Conservation (phyloP, 371 early-diverging fungal genomes). For the Mucor irregularis region DNA sequence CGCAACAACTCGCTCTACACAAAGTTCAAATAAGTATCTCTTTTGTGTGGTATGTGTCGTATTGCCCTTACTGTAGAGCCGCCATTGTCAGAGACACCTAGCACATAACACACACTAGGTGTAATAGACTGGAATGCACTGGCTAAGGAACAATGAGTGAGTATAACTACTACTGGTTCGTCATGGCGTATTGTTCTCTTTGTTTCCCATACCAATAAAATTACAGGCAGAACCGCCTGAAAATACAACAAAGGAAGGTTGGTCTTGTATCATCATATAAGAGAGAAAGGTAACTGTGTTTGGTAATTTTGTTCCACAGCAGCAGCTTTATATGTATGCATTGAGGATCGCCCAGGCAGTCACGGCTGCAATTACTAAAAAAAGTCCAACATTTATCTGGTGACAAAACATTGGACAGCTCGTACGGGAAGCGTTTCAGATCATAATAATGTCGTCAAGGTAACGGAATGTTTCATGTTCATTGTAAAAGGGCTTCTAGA, state of each 20-base stretch:
- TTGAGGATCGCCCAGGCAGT: too few species aligned
- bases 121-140: constrained; percentile 52
- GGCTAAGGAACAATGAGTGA: constrained; percentile 25
- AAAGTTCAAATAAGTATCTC: neutral
- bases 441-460: too few species aligned
- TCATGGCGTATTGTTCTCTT: neutral
- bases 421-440: too few species aligned
- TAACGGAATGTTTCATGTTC: too few species aligned
- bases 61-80: constrained; percentile 50
- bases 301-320: too few species aligned
- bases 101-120: constrained; percentile 64
- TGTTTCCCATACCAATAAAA: constrained; percentile 32
- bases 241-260: constrained; percentile 54
- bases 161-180: neutral
- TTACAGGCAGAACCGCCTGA: constrained; percentile 79
- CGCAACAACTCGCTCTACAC: constrained; percentile 58
- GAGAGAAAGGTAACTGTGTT: too few species aligned
- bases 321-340: too few species aligned
- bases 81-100: constrained; percentile 79
- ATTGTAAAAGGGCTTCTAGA: too few species aligned
- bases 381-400: too few species aligned
- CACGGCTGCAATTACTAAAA: too few species aligned
- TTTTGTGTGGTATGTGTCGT: neutral
- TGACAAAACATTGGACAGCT: too few species aligned
- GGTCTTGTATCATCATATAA: neutral